A percentile compares a stretch with the other conserved stretches of the same genome.
phyloP scores from a whole-genome alignment of 345 rosid species.

The Geranium brycei region DNA sequence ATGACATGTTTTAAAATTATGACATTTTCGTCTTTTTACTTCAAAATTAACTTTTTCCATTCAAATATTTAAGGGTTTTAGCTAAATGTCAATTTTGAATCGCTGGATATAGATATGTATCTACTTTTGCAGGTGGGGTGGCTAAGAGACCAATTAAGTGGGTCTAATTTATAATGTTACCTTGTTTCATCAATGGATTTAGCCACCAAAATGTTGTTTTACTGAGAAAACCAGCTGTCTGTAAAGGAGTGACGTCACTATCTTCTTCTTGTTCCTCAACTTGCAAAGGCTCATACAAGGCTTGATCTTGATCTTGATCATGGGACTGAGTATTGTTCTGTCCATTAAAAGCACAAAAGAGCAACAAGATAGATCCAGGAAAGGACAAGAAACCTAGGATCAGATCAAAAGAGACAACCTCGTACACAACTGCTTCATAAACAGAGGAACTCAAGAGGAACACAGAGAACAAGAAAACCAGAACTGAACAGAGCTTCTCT shows the following conservation, averaged over 20 bases:
- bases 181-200: constrained; percentile 16
- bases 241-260: neutral
- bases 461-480: neutral
- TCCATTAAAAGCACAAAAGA: neutral
- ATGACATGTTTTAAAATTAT: no score
- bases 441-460: neutral
- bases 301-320: neutral
- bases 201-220: constrained; percentile 11
- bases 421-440: neutral
- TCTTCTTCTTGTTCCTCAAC: neutral
- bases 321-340: neutral
- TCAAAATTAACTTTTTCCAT: no score
- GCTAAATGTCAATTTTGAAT: no score
- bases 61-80: no score
- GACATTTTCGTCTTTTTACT: no score
- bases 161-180: neutral
- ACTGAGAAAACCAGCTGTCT: neutral
- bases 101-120: no score
- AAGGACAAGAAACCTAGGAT: neutral
- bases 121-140: no score
- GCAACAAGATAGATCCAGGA: neutral
- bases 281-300: neutral
- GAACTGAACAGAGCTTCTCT: neutral
- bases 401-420: neutral
- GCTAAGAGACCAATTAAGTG: no score